These are phyloP conservation scores for Nigrograna mackinnonii DNA, from an alignment of 2,329 filamentous ascomycete species.

Conservation along the genomic window DNA sequence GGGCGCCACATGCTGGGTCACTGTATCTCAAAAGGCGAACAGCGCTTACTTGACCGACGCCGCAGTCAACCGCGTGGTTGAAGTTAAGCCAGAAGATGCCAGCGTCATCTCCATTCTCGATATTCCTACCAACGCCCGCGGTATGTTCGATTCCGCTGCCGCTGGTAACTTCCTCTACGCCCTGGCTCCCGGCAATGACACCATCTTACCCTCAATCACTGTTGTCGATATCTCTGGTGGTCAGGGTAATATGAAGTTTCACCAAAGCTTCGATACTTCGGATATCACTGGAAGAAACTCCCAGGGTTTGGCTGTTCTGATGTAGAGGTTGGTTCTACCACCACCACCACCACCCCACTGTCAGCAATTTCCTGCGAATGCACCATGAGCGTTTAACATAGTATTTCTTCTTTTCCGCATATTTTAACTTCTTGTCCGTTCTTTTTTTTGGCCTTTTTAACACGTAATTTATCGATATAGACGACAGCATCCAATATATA, in stretches of 20 bases:
- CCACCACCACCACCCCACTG: too few species aligned
- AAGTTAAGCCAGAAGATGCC: slow-evolving; percentile 57
- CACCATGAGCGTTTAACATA: too few species aligned
- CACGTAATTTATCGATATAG: too few species aligned
- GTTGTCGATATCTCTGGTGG: slow-evolving; percentile 42
- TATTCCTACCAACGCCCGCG: slow-evolving; percentile 35
- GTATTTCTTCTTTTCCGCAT: too few species aligned
- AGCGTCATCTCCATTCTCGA: slow-evolving; percentile 50
- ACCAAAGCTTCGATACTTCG: slow-evolving; percentile 43
- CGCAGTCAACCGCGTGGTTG: slow-evolving; percentile 55
- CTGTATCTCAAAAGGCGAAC: slow-evolving; percentile 52
- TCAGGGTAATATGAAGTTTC: slow-evolving; percentile 22
- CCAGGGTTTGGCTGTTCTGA: slow-evolving; percentile 38
- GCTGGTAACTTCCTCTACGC: slow-evolving; percentile 62
- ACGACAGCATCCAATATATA: too few species aligned
- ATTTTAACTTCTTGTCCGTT: too few species aligned
- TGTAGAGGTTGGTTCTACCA: too few species aligned
- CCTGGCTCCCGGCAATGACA: slow-evolving; percentile 57
- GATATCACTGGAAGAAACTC: slow-evolving; percentile 30
- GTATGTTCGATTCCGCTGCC: slow-evolving; percentile 59
- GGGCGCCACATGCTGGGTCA: slow-evolving; percentile 61
- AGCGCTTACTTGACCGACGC: slow-evolving; percentile 65
- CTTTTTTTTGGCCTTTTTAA: too few species aligned
- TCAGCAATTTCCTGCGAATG: too few species aligned
- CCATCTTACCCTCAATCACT: slow-evolving; percentile 34